phyloP scores from a whole-genome alignment of 192 early-diverging fungal genomes.

The Allomyces macrogynus region DNA sequence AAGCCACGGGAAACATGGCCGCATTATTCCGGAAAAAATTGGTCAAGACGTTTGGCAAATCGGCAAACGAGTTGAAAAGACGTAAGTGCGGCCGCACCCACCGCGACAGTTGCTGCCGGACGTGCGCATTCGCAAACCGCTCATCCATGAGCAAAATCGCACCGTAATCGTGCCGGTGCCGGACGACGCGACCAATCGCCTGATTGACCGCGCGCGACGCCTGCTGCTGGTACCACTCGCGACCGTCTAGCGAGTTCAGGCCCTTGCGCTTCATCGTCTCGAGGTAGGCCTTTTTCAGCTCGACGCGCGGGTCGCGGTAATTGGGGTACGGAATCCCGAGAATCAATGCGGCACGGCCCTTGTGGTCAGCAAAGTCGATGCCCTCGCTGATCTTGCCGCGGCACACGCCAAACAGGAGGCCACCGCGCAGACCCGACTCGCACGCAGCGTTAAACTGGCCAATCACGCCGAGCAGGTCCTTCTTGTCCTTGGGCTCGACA shows the following conservation, averaged over 20 bases:
- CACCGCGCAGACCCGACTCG: constrained; percentile 15
- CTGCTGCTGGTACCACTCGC: constrained; percentile 40
- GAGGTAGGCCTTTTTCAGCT: constrained; percentile 20
- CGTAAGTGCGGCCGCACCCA: neutral
- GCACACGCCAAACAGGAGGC: constrained; percentile 46
- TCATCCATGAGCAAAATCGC: constrained; percentile 35
- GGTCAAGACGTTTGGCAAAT: too few relatives aligned
- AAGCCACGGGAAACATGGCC: too few relatives aligned
- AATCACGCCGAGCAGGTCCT: constrained; percentile 18
- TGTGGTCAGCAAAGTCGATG: constrained; percentile 46
- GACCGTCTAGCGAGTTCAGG: constrained; percentile 14
- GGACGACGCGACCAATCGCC: constrained; percentile 30
- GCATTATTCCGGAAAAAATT: too few relatives aligned
- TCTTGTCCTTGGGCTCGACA: constrained; percentile 26
- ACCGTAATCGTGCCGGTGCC: constrained; percentile 38
- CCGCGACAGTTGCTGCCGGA: neutral
- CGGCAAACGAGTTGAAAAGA: neutral
- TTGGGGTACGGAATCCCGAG: constrained; percentile 39
- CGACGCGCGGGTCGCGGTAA: constrained; percentile 31
- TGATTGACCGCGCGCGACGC: constrained; percentile 45
- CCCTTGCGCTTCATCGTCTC: constrained; percentile 6
- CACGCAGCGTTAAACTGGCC: constrained; percentile 2
- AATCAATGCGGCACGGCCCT: constrained; percentile 39
- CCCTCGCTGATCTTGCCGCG: constrained; percentile 54
- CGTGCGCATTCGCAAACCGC: neutral